Evolutionary conservation across 768 basidiomycete genomes (phyloP).

Genomic region (Phylloporus sp.): DNA sequence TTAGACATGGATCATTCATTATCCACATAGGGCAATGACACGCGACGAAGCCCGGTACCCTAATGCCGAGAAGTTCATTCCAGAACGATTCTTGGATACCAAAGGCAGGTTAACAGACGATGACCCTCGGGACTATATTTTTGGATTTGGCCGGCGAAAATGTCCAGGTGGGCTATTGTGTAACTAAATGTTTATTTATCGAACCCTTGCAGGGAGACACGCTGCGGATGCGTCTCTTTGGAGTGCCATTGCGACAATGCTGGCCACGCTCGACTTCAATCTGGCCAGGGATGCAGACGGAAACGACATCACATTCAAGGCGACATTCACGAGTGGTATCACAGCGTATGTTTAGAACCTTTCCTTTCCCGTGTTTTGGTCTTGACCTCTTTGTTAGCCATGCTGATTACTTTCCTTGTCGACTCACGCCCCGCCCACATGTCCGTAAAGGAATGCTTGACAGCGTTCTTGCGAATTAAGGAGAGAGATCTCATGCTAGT

Average conservation of each 20-base stretch:
- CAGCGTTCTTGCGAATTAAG: too few species aligned
- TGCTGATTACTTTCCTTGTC: too few species aligned
- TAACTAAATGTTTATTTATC: too few species aligned
- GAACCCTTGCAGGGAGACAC: conserved; percentile 5
- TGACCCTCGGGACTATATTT: conserved; percentile 3
- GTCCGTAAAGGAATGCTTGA: too few species aligned
- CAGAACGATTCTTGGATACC: conserved; percentile 12
- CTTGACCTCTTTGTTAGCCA: too few species aligned
- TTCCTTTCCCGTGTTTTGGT: too few species aligned
- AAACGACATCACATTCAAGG: conserved; percentile 7
- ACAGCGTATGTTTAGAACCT: conserved; percentile 1
- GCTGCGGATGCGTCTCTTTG: conserved; percentile 8
- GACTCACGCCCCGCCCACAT: too few species aligned
- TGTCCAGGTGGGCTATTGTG: background rate
- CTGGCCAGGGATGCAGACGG: conserved; percentile 4
- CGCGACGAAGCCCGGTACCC: conserved; percentile 13
- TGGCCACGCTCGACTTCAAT: conserved; percentile 7
- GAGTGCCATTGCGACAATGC: conserved; percentile 6
- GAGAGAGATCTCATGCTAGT: too few species aligned
- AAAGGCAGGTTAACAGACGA: conserved; percentile 8
- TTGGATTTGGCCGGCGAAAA: conserved; percentile 7
- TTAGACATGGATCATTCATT: background rate
- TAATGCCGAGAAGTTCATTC: conserved; percentile 5
- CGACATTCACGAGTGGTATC: background rate
- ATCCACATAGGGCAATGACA: conserved; percentile 5